Percentiles rank a stretch among this genome's conserved stretches.
Conservation (phyloP, 2,329 filamentous ascomycete genomes). For the Fusarium mexicanum region DNA sequence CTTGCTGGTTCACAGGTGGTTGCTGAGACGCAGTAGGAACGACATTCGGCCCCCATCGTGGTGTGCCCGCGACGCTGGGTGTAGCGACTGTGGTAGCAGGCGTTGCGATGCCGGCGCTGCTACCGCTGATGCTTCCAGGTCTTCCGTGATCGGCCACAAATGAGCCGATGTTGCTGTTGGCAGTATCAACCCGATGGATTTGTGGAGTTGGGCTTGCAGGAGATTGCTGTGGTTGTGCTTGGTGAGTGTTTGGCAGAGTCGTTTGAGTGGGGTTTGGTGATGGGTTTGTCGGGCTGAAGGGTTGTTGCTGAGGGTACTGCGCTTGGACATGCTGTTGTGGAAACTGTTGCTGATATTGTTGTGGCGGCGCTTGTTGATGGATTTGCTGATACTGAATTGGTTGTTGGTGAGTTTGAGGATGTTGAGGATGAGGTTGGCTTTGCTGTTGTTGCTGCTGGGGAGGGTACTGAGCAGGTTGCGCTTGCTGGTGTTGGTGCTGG, state of each 20-base stretch:
- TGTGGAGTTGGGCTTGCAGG: conserved; percentile 1
- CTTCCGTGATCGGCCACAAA: conserved; percentile 5
- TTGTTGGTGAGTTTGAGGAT: neutral
- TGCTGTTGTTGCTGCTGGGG: conserved; percentile 7
- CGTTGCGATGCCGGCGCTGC: conserved; percentile 13
- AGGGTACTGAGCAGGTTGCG: neutral
- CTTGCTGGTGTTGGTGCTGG: neutral
- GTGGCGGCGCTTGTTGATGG: neutral
- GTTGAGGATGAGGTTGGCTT: neutral
- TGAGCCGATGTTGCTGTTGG: conserved; percentile 4
- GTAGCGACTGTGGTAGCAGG: conserved; percentile 16
- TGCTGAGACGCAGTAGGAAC: neutral
- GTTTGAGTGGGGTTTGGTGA: conserved; percentile 9
- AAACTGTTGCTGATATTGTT: neutral
- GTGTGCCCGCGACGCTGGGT: conserved; percentile 5
- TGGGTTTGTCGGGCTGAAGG: neutral
- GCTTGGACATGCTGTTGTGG: neutral
- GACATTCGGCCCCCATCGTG: conserved; percentile 8
- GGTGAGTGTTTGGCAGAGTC: neutral
- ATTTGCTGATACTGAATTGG: neutral
- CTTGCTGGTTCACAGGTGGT: neutral
- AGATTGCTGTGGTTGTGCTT: neutral
- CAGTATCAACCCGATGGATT: neutral
- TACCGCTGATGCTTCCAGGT: conserved; percentile 18
- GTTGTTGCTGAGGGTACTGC: conserved; percentile 7